Base-by-base conservation (phyloP, 2,329 filamentous ascomycete genomes). In the Hirsutella thompsonii region DNA sequence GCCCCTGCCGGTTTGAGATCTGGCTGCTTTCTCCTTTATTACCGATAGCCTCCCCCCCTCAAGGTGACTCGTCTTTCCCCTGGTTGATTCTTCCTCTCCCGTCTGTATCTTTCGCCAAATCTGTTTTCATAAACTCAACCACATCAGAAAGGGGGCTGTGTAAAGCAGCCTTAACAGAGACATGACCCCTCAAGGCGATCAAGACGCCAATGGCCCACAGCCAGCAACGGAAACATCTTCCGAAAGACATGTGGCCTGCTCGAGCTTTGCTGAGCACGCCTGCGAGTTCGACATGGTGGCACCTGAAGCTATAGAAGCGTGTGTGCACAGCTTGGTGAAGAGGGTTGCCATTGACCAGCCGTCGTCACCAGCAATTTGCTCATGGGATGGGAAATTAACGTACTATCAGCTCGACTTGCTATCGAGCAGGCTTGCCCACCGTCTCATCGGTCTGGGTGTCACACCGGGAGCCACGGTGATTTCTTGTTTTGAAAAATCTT, bases 401-500 rank as follows among this genome's bases (percentile, higher is more conserved):
- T 45, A 42, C 18, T n/a, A 20, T 3, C 28, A 45, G 30, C 36
- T 45, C 14, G 36, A 42, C 13, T n/a, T 29, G 13, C 14, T 39
- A 8, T 40, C 43, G 4, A 45, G 37, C 32, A 37, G 29, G 4
- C 23, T 45, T 8, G 40, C 43, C 5, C 20, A 36, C 19, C 35
- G 20, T 14, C 38, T 44, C 3, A 9, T 40, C 6, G 37, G 36
- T 8, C 20, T 36, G 20, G 41, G 36, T 5, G 32, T 45, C 11
- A n/a, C 8, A 8, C 37, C 38, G 19, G 41, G 33, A 9, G 11
- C 19, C 16, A 20, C 19, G 13, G 38, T 41, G 9, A 28, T 39
- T 10, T 20, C 42, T 16, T 43, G 35, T 14, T 50, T 50, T 35
- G 49, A 53, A 20, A 53, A 55, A 37, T 54, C 52, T 1, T 33